Base-by-base conservation (phyloP, 2,329 filamentous ascomycete genomes). In the Alternaria hordeiaustralica region DNA sequence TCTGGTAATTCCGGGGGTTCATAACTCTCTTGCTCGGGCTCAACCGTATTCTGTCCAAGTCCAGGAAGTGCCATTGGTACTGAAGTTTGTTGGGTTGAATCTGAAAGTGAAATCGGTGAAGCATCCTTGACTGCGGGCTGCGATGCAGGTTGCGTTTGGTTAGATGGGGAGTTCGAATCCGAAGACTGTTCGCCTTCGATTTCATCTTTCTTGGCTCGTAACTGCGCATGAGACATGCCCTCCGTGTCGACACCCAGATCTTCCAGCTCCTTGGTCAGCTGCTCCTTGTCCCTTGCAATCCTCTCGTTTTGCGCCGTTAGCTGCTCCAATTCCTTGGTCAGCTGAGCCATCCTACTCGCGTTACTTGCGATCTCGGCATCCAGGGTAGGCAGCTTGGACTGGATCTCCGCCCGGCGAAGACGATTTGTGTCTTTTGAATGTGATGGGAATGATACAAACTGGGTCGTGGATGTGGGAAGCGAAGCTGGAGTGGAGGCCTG, bases 211-310 rank as follows among this genome's bases (percentile, higher is more conserved):
- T 78, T 80, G 5, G 81, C 80, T 61, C 83, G 79, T 23, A 86
- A 75, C 55, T 83, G 79, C 23, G 80, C 80, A 60, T 83, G 75
- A 4, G 82, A 79, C 69, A 84, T 79, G 5, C 82, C 82, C 55
- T 83, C 80, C 2, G 84, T 83, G 59, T 86, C 82, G 44, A 84
- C 71, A 43, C 82, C 82, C 20, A 87, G 77, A 55, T 73, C 75
- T 62, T 84, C 81, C n/a, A 87, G 76, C 67, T 87, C 85, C 30
- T 81, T 77, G 6, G 83, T 72, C 45, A 87, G 81, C 49, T 79
- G 77, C 57, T 79, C 77, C 65, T 81, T 80, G 45, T 77, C 82
- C 71, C 70, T 79, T 71, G 76, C 79, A 65, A 77, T 79, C 73
- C 69, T 82, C 78, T 73, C 72, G 51, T 79, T 79, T 15, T 79